A percentile compares a stretch with the other conserved stretches of the same genome.
Evolutionary conservation across 2,329 filamentous ascomycete species (phyloP).

Genomic region (Zarea fungicola): DNA sequence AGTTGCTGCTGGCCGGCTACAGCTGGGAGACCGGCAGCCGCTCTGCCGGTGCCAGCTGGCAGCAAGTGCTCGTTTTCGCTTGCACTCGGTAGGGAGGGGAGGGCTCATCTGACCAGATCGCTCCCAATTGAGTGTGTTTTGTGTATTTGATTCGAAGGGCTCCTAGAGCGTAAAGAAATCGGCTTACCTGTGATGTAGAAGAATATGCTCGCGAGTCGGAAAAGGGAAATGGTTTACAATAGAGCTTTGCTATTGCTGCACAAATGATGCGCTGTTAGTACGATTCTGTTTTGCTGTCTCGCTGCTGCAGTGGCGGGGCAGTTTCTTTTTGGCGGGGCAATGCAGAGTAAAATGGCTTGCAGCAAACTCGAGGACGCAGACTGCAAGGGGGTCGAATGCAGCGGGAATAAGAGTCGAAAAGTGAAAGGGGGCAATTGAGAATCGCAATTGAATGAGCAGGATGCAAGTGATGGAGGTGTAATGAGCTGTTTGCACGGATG

Average conservation of each 20-base stretch:
- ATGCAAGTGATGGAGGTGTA: not conserved
- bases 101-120: not conserved
- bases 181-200: constrained; percentile 6
- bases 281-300: constrained; percentile 1
- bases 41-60: constrained; percentile 5
- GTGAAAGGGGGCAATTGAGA: no score
- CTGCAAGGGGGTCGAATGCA: no score
- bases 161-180: not conserved
- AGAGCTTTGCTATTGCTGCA: not conserved
- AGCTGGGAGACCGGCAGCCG: not conserved
- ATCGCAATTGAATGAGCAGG: no score
- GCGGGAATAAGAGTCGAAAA: not conserved
- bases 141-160: not conserved
- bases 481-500: not conserved
- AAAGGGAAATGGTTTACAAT: not conserved
- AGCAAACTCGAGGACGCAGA: not conserved
- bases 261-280: constrained; percentile 4
- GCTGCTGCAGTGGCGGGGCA: constrained; percentile 8
- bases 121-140: not conserved
- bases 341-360: not conserved
- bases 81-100: not conserved
- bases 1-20: not conserved
- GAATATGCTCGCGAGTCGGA: not conserved
- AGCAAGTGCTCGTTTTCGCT: not conserved
- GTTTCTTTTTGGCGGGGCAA: constrained; percentile 5